Evolutionary conservation across 1,284 basidiomycete genomes (phyloP).

Genomic region (Porodaedalea pini): DNA sequence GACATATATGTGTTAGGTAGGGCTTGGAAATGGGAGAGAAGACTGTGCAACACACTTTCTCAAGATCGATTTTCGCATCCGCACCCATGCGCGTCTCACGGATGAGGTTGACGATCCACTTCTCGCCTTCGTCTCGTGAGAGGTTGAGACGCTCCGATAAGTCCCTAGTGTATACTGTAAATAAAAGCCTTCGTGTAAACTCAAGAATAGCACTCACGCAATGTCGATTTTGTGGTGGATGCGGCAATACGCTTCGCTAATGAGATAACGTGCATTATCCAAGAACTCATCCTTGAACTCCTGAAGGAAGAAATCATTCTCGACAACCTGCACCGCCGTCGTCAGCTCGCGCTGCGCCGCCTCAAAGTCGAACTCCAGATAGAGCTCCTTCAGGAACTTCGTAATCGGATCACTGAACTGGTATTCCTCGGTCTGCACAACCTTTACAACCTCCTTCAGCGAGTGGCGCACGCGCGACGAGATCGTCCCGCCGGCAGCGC

Average conservation of each 20-base stretch:
- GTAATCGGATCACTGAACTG: slow-evolving; percentile 95
- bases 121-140: slow-evolving; percentile 91
- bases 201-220: slow-evolving; percentile 49
- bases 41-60: slow-evolving; percentile 58
- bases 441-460: slow-evolving; percentile 84
- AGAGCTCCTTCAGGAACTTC: slow-evolving; percentile 89
- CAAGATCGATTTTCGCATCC: slow-evolving; percentile 95
- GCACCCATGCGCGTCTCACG: slow-evolving; percentile 93
- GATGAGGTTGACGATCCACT: slow-evolving; percentile 99
- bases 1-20: slow-evolving; percentile 5
- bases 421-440: slow-evolving; percentile 91
- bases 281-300: slow-evolving; percentile 91
- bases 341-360: slow-evolving; percentile 82
- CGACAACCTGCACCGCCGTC: slow-evolving; percentile 80
- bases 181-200: slow-evolving; percentile 6
- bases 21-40: slow-evolving; percentile 13
- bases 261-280: slow-evolving; percentile 92
- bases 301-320: slow-evolving; percentile 91
- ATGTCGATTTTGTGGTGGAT: slow-evolving; percentile 98
- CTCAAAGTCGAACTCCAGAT: slow-evolving; percentile 90
- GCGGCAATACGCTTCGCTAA: slow-evolving; percentile 96
- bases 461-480: slow-evolving; percentile 77
- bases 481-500: slow-evolving; percentile 39
- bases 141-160: slow-evolving; percentile 92
- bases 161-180: slow-evolving; percentile 49